Base-by-base conservation (phyloP, 2,329 filamentous ascomycete species). In the Trichoderma atroviride region DNA sequence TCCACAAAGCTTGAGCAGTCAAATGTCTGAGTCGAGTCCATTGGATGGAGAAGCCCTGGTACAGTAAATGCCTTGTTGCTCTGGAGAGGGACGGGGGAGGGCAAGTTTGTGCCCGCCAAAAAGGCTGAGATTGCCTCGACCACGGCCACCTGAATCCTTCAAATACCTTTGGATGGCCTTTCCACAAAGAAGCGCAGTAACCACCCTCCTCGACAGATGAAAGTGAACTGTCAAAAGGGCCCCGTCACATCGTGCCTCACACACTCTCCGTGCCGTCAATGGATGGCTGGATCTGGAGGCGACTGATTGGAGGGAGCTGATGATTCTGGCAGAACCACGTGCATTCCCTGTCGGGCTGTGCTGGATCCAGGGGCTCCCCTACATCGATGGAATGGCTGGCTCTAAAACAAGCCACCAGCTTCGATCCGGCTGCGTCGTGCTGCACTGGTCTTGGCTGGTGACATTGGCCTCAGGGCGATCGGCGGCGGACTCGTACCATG, bases 361-460 rank as follows among this genome's bases (percentile, higher is more conserved):
- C 22, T 70, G 56, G 69, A 68, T 69, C 69, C 62, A 61, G 63
- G 63, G 61, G 63, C 56, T 67, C 37, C 62, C 56, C 56, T 56
- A 50, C 47, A 24, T 52, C 22, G 56, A 19, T 29, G 22, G 56
- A 31, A 22, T 59, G 50, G 37, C 37, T 37, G 40, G 29, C 29
- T 59, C 66, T 27, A 55, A 57, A 53, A 33, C 60, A 69, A 69
- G 61, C 68, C 68, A 69, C 60, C 60, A 59, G 56, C 24, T 69
- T 55, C 47, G 58, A 62, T 69, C 52, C 66, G 37, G 58, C 58
- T 27, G 66, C 58, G 66, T 62, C 57, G 57, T 43, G 43, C 43
- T 31, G 50, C 19, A 37, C 29, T 47, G 40, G 40, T 58, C 40
- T 24, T 60, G n/a, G 53, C 47, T 47, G 62, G 62, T 53, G 31